Conservation (phyloP, 2,329 filamentous ascomycete genomes). For the Juglanconis oblonga region DNA sequence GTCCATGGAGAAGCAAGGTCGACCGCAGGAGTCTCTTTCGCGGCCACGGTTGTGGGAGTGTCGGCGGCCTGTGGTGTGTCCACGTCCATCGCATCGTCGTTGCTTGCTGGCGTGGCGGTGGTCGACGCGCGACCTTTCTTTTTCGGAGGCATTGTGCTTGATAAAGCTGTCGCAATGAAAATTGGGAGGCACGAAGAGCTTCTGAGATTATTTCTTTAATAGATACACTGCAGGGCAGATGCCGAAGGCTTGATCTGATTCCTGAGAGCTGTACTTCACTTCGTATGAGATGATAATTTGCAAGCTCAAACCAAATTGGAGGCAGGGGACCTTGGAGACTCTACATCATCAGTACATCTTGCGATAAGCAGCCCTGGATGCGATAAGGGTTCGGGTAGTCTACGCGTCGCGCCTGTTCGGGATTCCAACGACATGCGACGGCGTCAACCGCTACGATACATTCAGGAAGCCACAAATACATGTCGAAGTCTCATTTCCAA, state of each 20-base stretch:
- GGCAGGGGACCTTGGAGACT: not conserved
- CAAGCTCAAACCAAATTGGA: not conserved
- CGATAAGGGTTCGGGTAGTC: slow-evolving; percentile 1
- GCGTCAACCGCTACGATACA: not conserved
- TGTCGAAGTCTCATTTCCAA: no score
- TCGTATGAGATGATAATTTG: not conserved
- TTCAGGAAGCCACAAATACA: no score
- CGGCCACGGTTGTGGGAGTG: slow-evolving; percentile 40
- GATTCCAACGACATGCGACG: not conserved
- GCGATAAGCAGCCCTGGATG: no score
- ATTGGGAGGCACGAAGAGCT: no score
- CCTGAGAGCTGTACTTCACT: not conserved
- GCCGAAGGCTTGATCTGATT: not conserved
- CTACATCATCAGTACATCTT: not conserved
- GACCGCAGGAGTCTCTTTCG: slow-evolving; percentile 35
- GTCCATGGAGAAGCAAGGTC: slow-evolving; percentile 76
- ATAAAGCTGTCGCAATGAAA: not conserved
- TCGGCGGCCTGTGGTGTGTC: slow-evolving; percentile 56
- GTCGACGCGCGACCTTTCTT: slow-evolving; percentile 60
- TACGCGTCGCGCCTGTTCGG: not conserved
- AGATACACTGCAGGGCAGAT: not conserved
- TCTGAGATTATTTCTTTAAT: not conserved
- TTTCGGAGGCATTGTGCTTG: slow-evolving; percentile 53
- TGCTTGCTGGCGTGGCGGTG: slow-evolving; percentile 42
- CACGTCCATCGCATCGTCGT: slow-evolving; percentile 61